Evolutionary conservation across 768 basidiomycete genomes (phyloP), one percentile per base, ranked within the genome.

Genomic region (Trametes elegans): DNA sequence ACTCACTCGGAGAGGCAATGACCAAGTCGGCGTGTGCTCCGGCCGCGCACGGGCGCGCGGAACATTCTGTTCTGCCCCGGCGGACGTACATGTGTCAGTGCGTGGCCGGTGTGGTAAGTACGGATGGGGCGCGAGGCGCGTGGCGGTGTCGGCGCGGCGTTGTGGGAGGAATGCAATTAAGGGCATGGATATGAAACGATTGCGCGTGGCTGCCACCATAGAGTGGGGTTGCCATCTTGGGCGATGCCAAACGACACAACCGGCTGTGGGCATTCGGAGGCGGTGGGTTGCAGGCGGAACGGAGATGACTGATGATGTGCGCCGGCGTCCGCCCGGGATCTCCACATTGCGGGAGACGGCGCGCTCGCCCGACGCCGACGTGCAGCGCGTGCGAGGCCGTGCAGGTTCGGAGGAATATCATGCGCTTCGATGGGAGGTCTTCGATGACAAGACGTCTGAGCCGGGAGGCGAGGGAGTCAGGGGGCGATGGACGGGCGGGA

Each of bases 401-500:
- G n/a, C n/a, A n/a, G n/a, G n/a, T n/a, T n/a, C n/a, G n/a, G n/a
- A n/a, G n/a, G n/a, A n/a, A n/a, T n/a, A n/a, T n/a, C n/a, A n/a
- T n/a, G n/a, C n/a, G n/a, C n/a, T n/a, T n/a, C n/a, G n/a, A n/a
- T n/a, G n/a, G n/a, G n/a, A n/a, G n/a, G n/a, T n/a, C 32, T 31
- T 14, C 46, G 46, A 26, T 24, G 39, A 55, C 26, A 38, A 9
- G 46, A 43, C 35, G 41, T 52, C 41, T 32, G 31, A 38, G 46
- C n/a, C 18, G 46, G 53, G 53, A 55, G 46, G 46, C 53, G 55
- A 50, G 27, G 19, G 49, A 45, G 55, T 57, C 48, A 50, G 49
- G 48, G 55, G 55, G 42, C 27, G 19, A 40, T 16, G 34, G 40
- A 9, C 26, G 18, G 7, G 42, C 19, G 23, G 49, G 36, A 27